Evolutionary conservation across 225 moss, liverwort and hornwort species (phyloP), one percentile per base, ranked within the genome.

Genomic region (Lunularia cruciata): DNA sequence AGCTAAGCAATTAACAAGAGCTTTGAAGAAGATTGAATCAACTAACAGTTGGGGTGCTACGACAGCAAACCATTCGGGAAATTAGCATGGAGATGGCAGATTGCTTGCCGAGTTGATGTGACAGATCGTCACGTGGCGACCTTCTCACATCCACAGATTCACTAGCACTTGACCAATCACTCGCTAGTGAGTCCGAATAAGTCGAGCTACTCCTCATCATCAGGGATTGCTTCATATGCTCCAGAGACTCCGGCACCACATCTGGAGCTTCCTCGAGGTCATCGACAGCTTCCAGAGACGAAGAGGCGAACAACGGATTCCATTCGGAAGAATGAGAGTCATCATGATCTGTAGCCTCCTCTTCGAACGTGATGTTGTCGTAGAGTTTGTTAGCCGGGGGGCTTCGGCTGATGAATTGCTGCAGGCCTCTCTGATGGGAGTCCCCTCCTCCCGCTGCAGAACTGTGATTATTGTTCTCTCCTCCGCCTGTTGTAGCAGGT

Each of bases 311-410:
- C 51, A 77, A 19, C 12, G 76, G 81, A 40, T 76, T 81, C 70
- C 57, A 56, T 23, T 81, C 70, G 8, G 59, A 73, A 38, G 49
- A 48, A 20, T 36, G 57, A 1, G 37, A 66, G 2, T 30, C 25
- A 5, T 58, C 55, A 19, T 39, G 68, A 46, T 66, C 73, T 23
- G 12, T 22, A 20, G 49, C 43, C 54, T 80, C 75, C 7, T 81
- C 81, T 65, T 76, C 73, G 65, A 73, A 81, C 12, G 73, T 73
- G 63, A 81, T 81, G 60, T 81, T 81, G 69, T 81, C 76, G 59
- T 81, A 81, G 3, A 77, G 64, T 43, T 70, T 81, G 57, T 23
- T 60, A 2, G 38, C 64, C 34, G 53, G 61, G 56, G 69, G 76
- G 56, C 22, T 69, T 31, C 68, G 62, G 6, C 38, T 12, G n/a